Conservation (phyloP, 768 basidiomycete species). For the Russula earlei region DNA sequence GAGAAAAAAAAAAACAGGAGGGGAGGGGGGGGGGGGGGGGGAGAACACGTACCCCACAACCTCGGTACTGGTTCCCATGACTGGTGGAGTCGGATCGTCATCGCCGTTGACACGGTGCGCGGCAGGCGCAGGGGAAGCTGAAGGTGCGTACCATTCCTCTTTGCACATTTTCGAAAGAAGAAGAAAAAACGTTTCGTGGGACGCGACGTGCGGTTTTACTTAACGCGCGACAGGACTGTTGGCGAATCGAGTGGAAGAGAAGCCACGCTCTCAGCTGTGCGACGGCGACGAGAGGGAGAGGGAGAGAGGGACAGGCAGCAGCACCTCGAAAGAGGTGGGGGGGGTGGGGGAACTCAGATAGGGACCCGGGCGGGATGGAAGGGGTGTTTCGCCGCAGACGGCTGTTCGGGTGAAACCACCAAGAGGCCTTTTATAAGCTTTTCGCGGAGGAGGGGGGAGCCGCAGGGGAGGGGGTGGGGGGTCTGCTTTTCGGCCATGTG, state of each 20-base stretch:
- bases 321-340: neutral
- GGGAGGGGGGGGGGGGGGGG: neutral
- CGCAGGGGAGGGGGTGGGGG: neutral
- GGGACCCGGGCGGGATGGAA: too few species aligned
- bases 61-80: conserved; percentile 20
- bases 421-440: conserved; percentile 6
- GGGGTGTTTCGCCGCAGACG: too few species aligned
- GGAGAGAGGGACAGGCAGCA: too few species aligned
- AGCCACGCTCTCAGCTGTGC: too few species aligned
- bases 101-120: neutral
- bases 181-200: too few species aligned
- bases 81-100: neutral
- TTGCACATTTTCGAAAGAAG: conserved; percentile 12
- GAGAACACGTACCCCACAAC: conserved; percentile 17
- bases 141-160: conserved; percentile 17
- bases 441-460: too few species aligned
- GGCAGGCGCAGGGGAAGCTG: too few species aligned
- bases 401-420: neutral
- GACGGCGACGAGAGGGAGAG: too few species aligned
- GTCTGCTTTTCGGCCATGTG: conserved; percentile 1
- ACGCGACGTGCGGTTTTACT: too few species aligned
- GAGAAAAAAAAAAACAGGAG: neutral
- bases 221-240: too few species aligned
- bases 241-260: too few species aligned
- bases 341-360: too few species aligned